Evolutionary conservation across 306 rosid genomes (phyloP), one percentile per base, ranked within the genome.

Genomic region (Vigna radiata): DNA sequence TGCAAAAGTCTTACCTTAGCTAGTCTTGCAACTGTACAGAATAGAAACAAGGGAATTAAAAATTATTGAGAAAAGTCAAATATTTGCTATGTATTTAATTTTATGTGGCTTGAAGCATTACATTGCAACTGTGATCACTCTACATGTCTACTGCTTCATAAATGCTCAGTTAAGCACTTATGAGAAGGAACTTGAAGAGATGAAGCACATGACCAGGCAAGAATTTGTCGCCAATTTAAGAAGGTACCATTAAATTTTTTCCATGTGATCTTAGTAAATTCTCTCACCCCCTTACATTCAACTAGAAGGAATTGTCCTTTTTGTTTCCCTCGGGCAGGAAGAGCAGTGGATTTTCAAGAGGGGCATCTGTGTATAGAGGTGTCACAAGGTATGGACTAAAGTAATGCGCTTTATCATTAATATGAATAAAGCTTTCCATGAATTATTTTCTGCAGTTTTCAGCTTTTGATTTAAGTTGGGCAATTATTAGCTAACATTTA

Each of bases 301-400:
- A 62, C 44, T 65, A 56, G 68, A 54, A 70, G 69, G 12, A 75
- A 39, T 19, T 8, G 70, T 65, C 74, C 77, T 82, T 81, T 56
- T 59, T 67, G 18, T 52, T 71, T 72, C 25, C 68, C 46, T 74
- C 33, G 81, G 16, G 58, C 87, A 96, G 99, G 81, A 96, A 96
- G 86, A 96, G 99, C 84, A 96, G 99, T 87, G 99, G 99, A 85
- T 96, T 96, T 87, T 96, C 99, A 56, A 96, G 97, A 78, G 99
- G 98, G 70, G 99, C 97, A n/a, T 96, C 99, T 54, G 89, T 87
- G 87, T 96, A 96, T 88, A 91, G 99, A 88, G 98, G 99, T 56
- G 99, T 96, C 83, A 96, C 99, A 90, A 92, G 99, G 99, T 96
- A 96, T 91, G 98, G 89, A 83, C 76, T 72, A 83, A 82, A 83